Base-by-base conservation (phyloP, 208 protist genomes). In the Naegleria gruberi region DNA sequence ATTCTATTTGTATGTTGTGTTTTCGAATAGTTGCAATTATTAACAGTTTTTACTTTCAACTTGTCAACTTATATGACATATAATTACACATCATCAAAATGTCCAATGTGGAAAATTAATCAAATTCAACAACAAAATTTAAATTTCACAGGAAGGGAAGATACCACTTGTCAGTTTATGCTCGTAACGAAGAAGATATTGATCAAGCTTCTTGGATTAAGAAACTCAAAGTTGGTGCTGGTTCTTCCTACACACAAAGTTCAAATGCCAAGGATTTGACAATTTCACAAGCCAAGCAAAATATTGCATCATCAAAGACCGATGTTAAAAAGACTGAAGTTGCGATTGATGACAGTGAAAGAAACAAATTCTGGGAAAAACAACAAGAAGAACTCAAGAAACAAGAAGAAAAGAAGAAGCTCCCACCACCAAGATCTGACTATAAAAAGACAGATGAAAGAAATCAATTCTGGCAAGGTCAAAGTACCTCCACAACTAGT, bases 251-350 rank as follows among this genome's bases (percentile, higher is more conserved):
- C 17, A 84, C 81, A 45, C 81, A 84, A 84, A 42, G 1, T 40
- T 84, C 81, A 10, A 84, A 84, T 84, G 17, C 6, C 17, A 84
- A 84, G 44, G 81, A 84, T 30, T 30, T 84, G 17, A 84, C 81
- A 45, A 43, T 84, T 45, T 17, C 34, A 45, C 81, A 84, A 84
- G 81, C 81, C 10, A 84, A 84, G 44, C 81, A 84, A 84, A 84
- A 84, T 26, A 84, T 84, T 45, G 81, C 8, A 42, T 26, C 81
- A 7, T 7, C 30, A 45, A 45, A 45, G 17, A 84, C 30, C 8
- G 81, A 84, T 4, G 34, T 46, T 26, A 84, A 84, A 26, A 42
- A 42, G 44, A 84, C 81, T n/a, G 81, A 45, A 45, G 41, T 45
- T 17, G 15, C 15, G 17, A 84, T 84, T 26, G 41, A 84, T 45